Base-by-base conservation (phyloP, 208 protist genomes). In the Strigomonas culicis region DNA sequence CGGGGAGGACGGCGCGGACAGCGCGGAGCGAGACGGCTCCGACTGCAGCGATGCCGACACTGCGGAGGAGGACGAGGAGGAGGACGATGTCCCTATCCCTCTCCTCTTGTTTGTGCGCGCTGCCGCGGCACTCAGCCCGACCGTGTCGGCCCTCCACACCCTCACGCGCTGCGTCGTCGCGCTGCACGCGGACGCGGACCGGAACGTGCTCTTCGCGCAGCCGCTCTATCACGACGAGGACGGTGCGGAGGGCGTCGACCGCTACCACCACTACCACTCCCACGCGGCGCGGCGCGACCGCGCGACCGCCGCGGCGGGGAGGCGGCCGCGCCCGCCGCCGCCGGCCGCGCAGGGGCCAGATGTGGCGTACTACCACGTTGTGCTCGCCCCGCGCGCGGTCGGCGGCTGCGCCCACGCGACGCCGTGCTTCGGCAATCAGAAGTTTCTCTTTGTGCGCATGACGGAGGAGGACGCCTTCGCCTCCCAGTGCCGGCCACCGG, bases 381-480 rank as follows among this genome's bases (percentile, higher is more conserved):
- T 92, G 21, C 77, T 94, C n/a, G 77, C 81, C 1, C 71, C 64
- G 17, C 72, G 85, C 10, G 77, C 79, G 2, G 74, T 88, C 0
- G 83, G 77, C 3, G 59, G 60, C 15, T 95, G 88, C 56, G 63
- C 44, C 17, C 84, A 90, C 72, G 57, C 72, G 32, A 59, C 51
- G 0, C 51, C 74, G 22, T 95, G 88, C 59, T 92, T 95, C 66
- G 88, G 85, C 28, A 95, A 91, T 28, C 75, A 75, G 25, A 89
- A 87, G 22, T 92, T 95, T 62, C 80, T 90, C 53, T 95, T 95
- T 61, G 68, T 83, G 8, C 49, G 63, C 0, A 41, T 68, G 32
- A 17, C 32, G 2, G 41, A 13, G 31, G 50, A 30, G 47, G n/a
- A 30, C n/a, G 39, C 39, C 3, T 17, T 44, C 15, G 8, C 39